Conservation (phyloP, 1,284 basidiomycete species). For the Flammula alnicola region DNA sequence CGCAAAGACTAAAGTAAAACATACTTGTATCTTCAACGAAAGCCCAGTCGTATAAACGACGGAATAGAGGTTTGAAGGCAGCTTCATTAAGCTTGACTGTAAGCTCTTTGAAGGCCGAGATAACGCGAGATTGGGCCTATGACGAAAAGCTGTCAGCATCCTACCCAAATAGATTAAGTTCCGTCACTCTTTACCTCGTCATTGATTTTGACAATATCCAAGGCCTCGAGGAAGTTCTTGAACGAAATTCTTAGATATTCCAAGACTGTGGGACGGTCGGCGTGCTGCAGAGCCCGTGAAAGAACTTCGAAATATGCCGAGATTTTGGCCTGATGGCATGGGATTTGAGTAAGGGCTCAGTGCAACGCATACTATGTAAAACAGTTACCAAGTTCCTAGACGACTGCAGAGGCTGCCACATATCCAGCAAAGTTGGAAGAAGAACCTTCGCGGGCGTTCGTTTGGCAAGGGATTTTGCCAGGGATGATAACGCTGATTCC, state of each 20-base stretch:
- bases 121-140: constrained; percentile 58
- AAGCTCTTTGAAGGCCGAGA: constrained; percentile 84
- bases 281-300: constrained; percentile 66
- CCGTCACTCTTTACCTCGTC: constrained; percentile 18
- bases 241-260: constrained; percentile 78
- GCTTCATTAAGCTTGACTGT: constrained; percentile 94
- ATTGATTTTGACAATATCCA: constrained; percentile 50
- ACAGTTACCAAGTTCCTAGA: constrained; percentile 41
- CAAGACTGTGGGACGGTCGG: constrained; percentile 67
- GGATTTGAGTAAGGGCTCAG: neutral
- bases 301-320: constrained; percentile 72
- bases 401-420: constrained; percentile 51
- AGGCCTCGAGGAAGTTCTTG: constrained; percentile 82
- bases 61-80: constrained; percentile 91
- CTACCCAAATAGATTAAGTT: neutral
- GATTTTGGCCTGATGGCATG: constrained; percentile 37
- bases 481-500: constrained; percentile 34
- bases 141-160: neutral
- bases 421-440: constrained; percentile 62
- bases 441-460: constrained; percentile 70
- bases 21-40: constrained; percentile 64
- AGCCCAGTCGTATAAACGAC: constrained; percentile 95
- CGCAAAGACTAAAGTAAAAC: constrained; percentile 23
- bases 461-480: constrained; percentile 68
- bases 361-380: neutral